Base-by-base conservation (phyloP, 176 grass and related monocot genomes). In the Carex cristatella region DNA sequence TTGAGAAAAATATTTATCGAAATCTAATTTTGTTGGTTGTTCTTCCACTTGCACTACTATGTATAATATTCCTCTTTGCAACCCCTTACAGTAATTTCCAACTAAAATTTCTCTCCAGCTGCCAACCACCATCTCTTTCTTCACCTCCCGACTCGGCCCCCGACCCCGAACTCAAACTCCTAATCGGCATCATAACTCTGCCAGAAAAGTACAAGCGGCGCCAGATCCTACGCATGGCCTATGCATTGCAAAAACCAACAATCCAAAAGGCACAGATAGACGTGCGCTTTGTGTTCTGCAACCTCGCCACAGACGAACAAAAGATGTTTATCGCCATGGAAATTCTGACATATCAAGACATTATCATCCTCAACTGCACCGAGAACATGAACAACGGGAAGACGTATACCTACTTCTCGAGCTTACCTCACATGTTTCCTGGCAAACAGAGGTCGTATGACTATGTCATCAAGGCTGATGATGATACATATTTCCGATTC, bases 361-460 rank as follows among this genome's bases (percentile, higher is more conserved):
- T 90, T 65, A 87, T 90, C 54, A 87, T 90, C 40, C 85, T 90
- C 72, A 61, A 90, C 71, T 90, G 88, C 85, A 54, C 65, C 5
- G 88, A 90, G 81, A 90, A 90, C 80, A 69, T 90, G 58, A 90
- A 87, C 73, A 68, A 59, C 1, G 88, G 88, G 2, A 90, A 90
- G 80, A 90, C 88, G 0, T 87, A 87, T 63, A 65, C 62, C 0
- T 90, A 87, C 85, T 83, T 87, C 63, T 84, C 88, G 23, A 81
- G 61, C 81, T 46, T 90, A 12, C 88, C 88, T 2, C 7, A 58
- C 14, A 60, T 90, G 28, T 84, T 87, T 35, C 15, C 15, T 2
- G 72, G 46, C 0, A 31, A 67, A 27, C 44, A 67, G n/a, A 65
- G 30, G 11, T 79, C 85, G 1, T 90, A 90, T 70, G 85, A 90